Evolutionary conservation across 2,329 filamentous ascomycete genomes (phyloP).

Genomic region (Remersonia thermophila): DNA sequence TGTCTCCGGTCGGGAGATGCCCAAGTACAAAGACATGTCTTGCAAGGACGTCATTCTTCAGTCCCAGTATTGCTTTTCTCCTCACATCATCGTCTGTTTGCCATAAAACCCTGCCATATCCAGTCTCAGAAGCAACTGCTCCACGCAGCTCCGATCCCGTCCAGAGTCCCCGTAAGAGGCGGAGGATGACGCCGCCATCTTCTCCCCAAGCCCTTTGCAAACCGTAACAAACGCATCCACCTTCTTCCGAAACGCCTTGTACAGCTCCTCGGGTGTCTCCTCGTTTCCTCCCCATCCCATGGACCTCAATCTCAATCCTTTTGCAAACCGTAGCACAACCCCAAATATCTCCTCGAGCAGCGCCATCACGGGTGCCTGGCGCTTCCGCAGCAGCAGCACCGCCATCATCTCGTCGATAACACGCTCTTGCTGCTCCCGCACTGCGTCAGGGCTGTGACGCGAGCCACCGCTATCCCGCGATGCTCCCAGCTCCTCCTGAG

Average conservation of each 20-base stretch:
- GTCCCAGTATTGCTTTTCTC: too few species aligned
- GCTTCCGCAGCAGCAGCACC: slow-evolving; percentile 58
- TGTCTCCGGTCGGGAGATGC: too few species aligned
- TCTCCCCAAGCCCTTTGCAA: slow-evolving; percentile 55
- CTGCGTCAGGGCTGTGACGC: slow-evolving; percentile 3
- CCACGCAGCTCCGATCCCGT: slow-evolving; percentile 16
- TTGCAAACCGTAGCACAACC: slow-evolving; percentile 60
- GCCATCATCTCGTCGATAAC: slow-evolving; percentile 66
- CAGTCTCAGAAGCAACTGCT: slow-evolving; percentile 20
- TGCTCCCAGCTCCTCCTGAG: slow-evolving; percentile 33
- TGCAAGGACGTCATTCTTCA: too few species aligned
- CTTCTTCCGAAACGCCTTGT: slow-evolving; percentile 57
- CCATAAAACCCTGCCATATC: slow-evolving; percentile 20
- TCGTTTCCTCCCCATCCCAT: slow-evolving; percentile 4
- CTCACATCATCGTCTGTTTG: too few species aligned
- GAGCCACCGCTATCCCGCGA: slow-evolving; percentile 1
- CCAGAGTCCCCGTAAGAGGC: slow-evolving; percentile 17
- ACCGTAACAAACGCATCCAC: slow-evolving; percentile 63
- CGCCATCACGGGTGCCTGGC: slow-evolving; percentile 59
- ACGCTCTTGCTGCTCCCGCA: slow-evolving; percentile 59
- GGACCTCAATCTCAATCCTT: slow-evolving; percentile 27
- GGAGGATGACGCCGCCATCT: slow-evolving; percentile 33
- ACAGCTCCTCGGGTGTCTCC: slow-evolving; percentile 34
- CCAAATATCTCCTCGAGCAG: slow-evolving; percentile 68
- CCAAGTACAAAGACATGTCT: too few species aligned